These are phyloP conservation scores for Neophaeococcomyces aloes DNA, from an alignment of 2,329 filamentous ascomycete species.

Conservation along the genomic window DNA sequence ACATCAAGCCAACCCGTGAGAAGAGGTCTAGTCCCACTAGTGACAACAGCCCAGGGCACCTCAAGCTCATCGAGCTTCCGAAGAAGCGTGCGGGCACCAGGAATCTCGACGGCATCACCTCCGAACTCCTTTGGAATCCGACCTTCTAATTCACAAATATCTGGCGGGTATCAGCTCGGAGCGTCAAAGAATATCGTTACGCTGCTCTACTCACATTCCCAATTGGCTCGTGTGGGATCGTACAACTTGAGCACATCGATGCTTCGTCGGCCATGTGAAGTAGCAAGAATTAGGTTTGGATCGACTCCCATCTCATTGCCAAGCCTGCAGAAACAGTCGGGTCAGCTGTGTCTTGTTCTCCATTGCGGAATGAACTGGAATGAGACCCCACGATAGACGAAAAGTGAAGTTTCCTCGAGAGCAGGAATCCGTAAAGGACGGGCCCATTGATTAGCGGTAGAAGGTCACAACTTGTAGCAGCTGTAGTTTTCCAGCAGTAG, in stretches of 20 bases:
- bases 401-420: neutral
- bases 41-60: constrained; percentile 76
- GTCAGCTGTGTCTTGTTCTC: neutral
- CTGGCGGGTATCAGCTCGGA: constrained; percentile 35
- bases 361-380: too few relatives aligned
- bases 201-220: constrained; percentile 62
- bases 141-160: constrained; percentile 68
- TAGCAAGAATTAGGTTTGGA: constrained; percentile 73
- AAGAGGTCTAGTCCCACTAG: constrained; percentile 55
- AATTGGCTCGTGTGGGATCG: constrained; percentile 75
- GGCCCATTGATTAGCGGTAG: too few relatives aligned
- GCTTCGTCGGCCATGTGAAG: constrained; percentile 78
- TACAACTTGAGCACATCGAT: constrained; percentile 77
- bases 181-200: neutral
- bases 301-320: constrained; percentile 75
- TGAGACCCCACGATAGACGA: neutral
- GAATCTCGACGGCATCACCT: constrained; percentile 70
- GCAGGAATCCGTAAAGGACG: neutral
- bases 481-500: too few relatives aligned
- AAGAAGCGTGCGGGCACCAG: constrained; percentile 65
- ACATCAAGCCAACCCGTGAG: constrained; percentile 62
- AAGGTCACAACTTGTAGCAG: too few relatives aligned
- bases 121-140: constrained; percentile 68
- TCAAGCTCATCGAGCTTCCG: constrained; percentile 50
- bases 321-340: constrained; percentile 25